Conservation (phyloP, 2,329 filamentous ascomycete species). For the Aspergillus sp. region DNA sequence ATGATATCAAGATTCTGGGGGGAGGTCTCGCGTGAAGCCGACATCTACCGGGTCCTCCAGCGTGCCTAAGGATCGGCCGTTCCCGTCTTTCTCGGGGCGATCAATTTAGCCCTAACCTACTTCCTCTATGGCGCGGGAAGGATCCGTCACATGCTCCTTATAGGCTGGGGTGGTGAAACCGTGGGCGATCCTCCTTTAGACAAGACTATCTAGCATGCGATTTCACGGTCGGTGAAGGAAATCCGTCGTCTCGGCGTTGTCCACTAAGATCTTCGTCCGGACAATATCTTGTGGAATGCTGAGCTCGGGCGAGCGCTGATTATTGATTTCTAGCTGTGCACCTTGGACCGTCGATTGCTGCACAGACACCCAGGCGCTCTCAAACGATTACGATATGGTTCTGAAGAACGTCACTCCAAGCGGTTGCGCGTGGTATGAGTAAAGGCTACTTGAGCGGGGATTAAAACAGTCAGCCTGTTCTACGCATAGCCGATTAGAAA, state of each 20-base stretch:
- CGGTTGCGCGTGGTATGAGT: slow-evolving; percentile 7
- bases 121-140: slow-evolving; percentile 22
- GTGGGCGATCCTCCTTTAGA: no score
- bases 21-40: slow-evolving; percentile 21
- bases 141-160: slow-evolving; percentile 28
- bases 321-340: slow-evolving; percentile 11
- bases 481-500: neutral
- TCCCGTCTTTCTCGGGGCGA: slow-evolving; percentile 27
- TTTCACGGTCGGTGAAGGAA: slow-evolving; percentile 10
- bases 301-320: slow-evolving; percentile 12
- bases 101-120: slow-evolving; percentile 22
- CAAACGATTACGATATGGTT: slow-evolving; percentile 8
- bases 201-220: no score
- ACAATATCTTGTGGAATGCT: slow-evolving; percentile 17
- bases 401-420: slow-evolving; percentile 8
- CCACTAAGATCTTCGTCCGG: slow-evolving; percentile 12
- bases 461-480: neutral
- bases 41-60: slow-evolving; percentile 23
- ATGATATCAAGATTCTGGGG: slow-evolving; percentile 24
- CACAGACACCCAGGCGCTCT: slow-evolving; percentile 7
- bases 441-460: neutral
- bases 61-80: slow-evolving; percentile 23
- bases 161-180: slow-evolving; percentile 24
- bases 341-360: slow-evolving; percentile 9
- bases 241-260: slow-evolving; percentile 11